Base-by-base conservation (phyloP, 768 basidiomycete genomes). In the Mrakia frigida region DNA sequence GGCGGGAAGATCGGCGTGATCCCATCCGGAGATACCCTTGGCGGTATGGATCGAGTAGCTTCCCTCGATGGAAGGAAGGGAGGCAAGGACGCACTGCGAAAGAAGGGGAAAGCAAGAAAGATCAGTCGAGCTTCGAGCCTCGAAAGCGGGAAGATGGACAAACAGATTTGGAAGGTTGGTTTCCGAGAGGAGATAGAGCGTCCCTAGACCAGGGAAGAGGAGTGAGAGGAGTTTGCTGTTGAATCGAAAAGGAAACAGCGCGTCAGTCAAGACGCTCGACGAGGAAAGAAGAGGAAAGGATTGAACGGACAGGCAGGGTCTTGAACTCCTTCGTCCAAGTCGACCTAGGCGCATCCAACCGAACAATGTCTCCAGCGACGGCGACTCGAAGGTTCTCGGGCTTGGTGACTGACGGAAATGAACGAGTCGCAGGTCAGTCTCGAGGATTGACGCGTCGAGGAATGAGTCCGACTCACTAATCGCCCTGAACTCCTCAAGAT, bases 51-150 rank as follows among this genome's bases (percentile, higher is more conserved):
- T 88, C 28, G 89, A 91, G 82, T 89, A 98, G 2, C 92, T 91
- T 80, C 93, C 96, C 84, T 99, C 97, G 78, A 98, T 96, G 6
- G 93, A 94, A 0, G 94, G 91, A 75, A 98, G 87, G 78, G 92
- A 90, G 83, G 95, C 90, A 33, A 98, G 87, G 39, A 93, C 87
- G 37, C 78, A 92, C 92, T 16, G 89, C 89, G 16, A 96, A 86
- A 0, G 90, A 0, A 86, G 84, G 50, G 96, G 86, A 13, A 86
- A 81, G n/a, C n/a, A 9, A 85, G 86, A 60, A 5, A 80, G 73
- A 35, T 79, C 25, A 52, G 63, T n/a, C 46, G 41, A 39, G 78
- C 21, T 21, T 43, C 6, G 46, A 50, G 46, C 11, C 13, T 50
- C 46, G 33, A 76, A 43, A 11, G 67, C 39, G 60, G 73, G 70